A percentile compares a stretch with the other conserved stretches of the same genome.
Conservation (phyloP, 73 alveolate genomes). For the Symbiodinium pilosum region DNA sequence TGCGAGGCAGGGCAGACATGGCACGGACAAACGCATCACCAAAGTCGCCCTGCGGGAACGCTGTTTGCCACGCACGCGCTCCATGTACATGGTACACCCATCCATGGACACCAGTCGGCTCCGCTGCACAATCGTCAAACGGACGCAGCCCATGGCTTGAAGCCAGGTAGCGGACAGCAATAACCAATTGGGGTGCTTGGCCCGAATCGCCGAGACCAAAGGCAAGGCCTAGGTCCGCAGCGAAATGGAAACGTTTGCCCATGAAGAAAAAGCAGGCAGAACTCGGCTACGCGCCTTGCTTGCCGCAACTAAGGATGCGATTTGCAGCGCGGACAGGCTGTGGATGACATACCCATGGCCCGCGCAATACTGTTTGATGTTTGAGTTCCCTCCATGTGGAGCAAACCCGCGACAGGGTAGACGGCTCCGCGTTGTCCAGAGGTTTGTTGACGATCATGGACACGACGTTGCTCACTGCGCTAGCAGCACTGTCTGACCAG, state of each 20-base stretch:
- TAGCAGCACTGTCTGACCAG: not conserved
- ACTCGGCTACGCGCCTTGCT: not conserved
- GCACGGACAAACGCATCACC: not conserved
- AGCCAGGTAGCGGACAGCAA: not conserved
- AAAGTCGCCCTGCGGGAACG: not conserved
- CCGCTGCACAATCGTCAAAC: not conserved
- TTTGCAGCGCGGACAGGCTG: not conserved
- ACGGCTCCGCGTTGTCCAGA: not conserved
- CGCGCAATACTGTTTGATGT: not conserved
- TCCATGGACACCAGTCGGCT: not conserved
- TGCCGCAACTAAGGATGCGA: not conserved
- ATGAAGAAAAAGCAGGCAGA: not conserved
- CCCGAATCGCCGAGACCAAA: too few species aligned
- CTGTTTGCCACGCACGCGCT: not conserved
- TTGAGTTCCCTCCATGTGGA: too few species aligned
- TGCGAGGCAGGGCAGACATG: not conserved
- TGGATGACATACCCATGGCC: not conserved
- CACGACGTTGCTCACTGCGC: too few species aligned
- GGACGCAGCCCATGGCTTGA: not conserved
- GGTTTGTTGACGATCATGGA: not conserved
- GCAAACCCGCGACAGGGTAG: not conserved
- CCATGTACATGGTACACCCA: not conserved
- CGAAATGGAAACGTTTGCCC: not conserved
- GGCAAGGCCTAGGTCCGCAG: slow-evolving; percentile 1
- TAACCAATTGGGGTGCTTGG: not conserved